A percentile compares a stretch with the other conserved stretches of the same genome.
Conservation (phyloP, 1,284 basidiomycete genomes). For the Boletus smithii region DNA sequence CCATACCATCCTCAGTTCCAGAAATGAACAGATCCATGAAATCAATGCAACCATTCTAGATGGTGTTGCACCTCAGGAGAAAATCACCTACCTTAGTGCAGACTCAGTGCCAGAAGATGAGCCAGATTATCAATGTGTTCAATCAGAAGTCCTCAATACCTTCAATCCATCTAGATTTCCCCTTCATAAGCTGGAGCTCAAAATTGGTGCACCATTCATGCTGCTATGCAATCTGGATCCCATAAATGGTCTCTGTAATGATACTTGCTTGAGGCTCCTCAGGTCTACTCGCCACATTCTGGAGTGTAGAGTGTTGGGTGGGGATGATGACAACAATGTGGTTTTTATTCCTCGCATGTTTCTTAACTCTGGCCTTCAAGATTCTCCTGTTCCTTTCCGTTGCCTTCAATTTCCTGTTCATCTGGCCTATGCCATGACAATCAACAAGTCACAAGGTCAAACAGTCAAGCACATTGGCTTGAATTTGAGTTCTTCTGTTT, state of each 20-base stretch:
- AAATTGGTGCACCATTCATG: not conserved
- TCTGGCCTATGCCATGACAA: too few species aligned
- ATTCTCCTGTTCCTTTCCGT: too few species aligned
- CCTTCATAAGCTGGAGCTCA: not conserved
- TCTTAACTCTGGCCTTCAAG: too few species aligned
- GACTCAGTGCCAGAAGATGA: not conserved
- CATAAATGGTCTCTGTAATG: not conserved
- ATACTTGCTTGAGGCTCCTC: too few species aligned
- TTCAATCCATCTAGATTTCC: not conserved
- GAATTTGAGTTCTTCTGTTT: too few species aligned
- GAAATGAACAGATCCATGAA: not conserved
- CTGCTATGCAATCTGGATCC: not conserved
- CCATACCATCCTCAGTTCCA: not conserved
- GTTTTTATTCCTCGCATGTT: too few species aligned
- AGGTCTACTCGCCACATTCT: too few species aligned
- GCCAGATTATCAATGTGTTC: not conserved
- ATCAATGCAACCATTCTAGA: constrained; percentile 10
- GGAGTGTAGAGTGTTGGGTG: too few species aligned
- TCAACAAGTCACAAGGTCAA: too few species aligned
- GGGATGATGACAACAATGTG: too few species aligned
- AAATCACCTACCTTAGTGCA: constrained; percentile 4
- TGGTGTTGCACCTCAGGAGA: not conserved
- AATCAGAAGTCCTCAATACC: not conserved
- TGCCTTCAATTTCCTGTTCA: too few species aligned
- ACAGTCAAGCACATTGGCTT: too few species aligned